Percentiles rank a stretch among this genome's conserved stretches.
Conservation (phyloP, 2,329 filamentous ascomycete species). For the Fusarium sp. region DNA sequence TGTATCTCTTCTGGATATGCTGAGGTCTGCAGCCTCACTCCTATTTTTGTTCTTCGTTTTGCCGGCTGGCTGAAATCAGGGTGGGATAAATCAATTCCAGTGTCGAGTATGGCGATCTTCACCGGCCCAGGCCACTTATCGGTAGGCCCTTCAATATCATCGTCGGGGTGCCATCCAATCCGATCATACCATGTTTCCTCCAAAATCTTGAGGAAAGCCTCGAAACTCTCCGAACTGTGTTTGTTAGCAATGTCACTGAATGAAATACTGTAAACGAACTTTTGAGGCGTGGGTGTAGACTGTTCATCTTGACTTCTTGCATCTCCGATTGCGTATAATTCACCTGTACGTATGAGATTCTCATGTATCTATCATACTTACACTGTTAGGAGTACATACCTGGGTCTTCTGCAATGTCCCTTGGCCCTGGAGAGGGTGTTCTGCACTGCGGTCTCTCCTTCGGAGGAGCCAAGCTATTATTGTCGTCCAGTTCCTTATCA, state of each 20-base stretch:
- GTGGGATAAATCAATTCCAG: constrained; percentile 25
- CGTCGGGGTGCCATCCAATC: constrained; percentile 21
- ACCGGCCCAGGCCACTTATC: constrained; percentile 23
- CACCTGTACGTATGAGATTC: background rate
- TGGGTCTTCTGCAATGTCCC: background rate
- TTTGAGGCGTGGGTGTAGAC: background rate
- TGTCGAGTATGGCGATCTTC: constrained; percentile 30
- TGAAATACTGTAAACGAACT: background rate
- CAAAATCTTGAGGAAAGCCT: constrained; percentile 4
- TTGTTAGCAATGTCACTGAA: background rate
- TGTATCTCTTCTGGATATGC: constrained; percentile 14
- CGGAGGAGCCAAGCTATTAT: background rate
- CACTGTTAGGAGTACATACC: background rate
- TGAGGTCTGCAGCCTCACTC: background rate
- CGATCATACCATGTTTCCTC: constrained; percentile 26
- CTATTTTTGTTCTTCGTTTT: constrained; percentile 14
- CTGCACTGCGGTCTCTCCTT: background rate
- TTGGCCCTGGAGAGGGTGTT: constrained; percentile 2
- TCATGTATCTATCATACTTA: too few relatives aligned
- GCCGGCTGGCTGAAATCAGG: constrained; percentile 16
- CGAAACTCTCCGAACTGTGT: background rate
- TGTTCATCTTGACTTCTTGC: background rate
- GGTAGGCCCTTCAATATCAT: constrained; percentile 1
- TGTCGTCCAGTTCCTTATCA: background rate
- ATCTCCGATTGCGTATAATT: constrained; percentile 6